Base-by-base conservation (phyloP, 2,329 filamentous ascomycete genomes). In the Colletotrichum sp. region DNA sequence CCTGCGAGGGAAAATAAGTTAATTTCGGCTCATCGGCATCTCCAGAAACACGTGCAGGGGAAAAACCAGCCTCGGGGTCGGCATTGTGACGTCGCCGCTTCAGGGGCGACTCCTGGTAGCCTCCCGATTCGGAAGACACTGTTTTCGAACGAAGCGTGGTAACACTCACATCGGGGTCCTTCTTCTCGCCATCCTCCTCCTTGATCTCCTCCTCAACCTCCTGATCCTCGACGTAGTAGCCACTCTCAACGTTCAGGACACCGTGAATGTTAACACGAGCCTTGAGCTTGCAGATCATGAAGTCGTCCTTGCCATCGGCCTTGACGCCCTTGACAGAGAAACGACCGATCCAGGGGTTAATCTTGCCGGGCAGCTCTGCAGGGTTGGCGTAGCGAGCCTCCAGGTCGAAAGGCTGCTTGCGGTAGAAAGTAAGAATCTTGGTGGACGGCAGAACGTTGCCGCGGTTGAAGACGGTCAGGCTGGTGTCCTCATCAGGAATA, bases 261-360 rank as follows among this genome's bases (percentile, higher is more conserved):
- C 97, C 97, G 88, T 99, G 96, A 79, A 99, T 92, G 88, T 99
- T 99, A 72, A 99, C 92, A 78, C 97, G 93, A 64, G 97, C 96
- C 92, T 99, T 99, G 78, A 99, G 93, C 90, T 99, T 99, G 94
- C 97, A 99, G 83, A 99, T 98, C 96, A 99, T 99, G 86, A 99
- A 99, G 85, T 99, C 97, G 76, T 98, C 95, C 84, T 97, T 96
- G 79, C 93, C 92, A 83, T 98, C 95, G 55, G 95, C 94, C 91
- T 98, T 96, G 83, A 99, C 96, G 62, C 95, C 95, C 92, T 99
- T 99, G 85, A 99, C 96, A 57, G 96, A 98, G 89, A 99, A 99
- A 79, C 95, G 93, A 73, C 97, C 97, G 80, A 99, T 98, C 95
- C 96, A 99, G 64, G 97, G 95, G 84, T 95, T 95, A 78, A 94